These are phyloP conservation scores for Kodamaea suecica DNA, from an alignment of 1,139 yeast species.

Conservation along the genomic window DNA sequence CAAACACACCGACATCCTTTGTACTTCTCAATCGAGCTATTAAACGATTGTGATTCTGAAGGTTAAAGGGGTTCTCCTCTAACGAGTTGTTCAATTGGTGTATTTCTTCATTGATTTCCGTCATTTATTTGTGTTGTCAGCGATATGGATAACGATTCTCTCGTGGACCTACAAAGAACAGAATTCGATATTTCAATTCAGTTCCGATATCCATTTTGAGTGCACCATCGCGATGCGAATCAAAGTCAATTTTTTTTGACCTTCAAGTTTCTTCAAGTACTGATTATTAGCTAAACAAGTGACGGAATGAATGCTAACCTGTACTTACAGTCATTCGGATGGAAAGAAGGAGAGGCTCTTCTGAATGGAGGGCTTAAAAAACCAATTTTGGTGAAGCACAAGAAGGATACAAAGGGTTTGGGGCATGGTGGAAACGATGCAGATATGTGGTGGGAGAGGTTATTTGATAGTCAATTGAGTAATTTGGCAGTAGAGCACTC, in stretches of 20 bases:
- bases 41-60: conserved; percentile 19
- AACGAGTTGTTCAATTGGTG: too few relatives aligned
- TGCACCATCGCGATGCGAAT: conserved; percentile 2
- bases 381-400: conserved; percentile 87
- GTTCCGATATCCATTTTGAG: conserved; percentile 1
- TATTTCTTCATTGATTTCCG: too few relatives aligned
- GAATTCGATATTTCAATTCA: neutral
- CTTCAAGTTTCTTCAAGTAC: too few relatives aligned
- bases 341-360: conserved; percentile 89
- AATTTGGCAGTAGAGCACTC: conserved; percentile 57
- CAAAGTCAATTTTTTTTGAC: conserved; percentile 1
- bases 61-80: conserved; percentile 15
- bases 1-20: conserved; percentile 12
- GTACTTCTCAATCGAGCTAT: conserved; percentile 15
- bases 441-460: conserved; percentile 96
- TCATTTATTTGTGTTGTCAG: too few relatives aligned
- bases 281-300: conserved; percentile 2
- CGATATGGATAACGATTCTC: too few relatives aligned
- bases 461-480: conserved; percentile 90
- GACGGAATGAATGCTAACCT: conserved; percentile 65
- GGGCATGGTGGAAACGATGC: conserved; percentile 69
- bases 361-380: conserved; percentile 74
- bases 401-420: conserved; percentile 85
- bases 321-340: conserved; percentile 77
- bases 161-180: too few relatives aligned